A percentile compares a stretch with the other conserved stretches of the same genome.
Evolutionary conservation across 805 yeast genomes (phyloP).

Genomic region (Cyberlindnera mrakii): DNA sequence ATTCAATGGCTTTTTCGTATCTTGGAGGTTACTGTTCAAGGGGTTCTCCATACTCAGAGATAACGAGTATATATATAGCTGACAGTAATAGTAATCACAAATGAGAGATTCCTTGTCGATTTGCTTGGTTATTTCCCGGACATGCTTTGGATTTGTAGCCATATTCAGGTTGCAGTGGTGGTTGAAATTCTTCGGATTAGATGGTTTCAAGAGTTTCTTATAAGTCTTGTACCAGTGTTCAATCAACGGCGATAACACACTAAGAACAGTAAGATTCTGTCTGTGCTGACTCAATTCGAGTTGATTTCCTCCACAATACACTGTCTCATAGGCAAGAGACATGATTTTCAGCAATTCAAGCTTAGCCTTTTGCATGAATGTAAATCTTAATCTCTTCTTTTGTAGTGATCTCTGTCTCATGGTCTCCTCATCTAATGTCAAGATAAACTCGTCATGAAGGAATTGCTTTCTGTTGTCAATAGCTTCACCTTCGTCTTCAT

Average conservation of each 20-base stretch:
- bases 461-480: slow-evolving; percentile 21
- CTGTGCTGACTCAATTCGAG: slow-evolving; percentile 45
- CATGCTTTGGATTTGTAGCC: slow-evolving; percentile 27
- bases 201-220: slow-evolving; percentile 44
- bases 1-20: slow-evolving; percentile 18
- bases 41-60: slow-evolving; percentile 54
- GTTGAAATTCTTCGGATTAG: slow-evolving; percentile 34
- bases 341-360: slow-evolving; percentile 73
- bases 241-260: slow-evolving; percentile 68
- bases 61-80: slow-evolving; percentile 75
- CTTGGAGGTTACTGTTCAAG: slow-evolving; percentile 10
- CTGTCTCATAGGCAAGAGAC: slow-evolving; percentile 76
- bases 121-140: slow-evolving; percentile 25
- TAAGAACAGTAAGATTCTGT: slow-evolving; percentile 65
- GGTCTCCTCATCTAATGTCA: slow-evolving; percentile 24
- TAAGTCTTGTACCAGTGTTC: slow-evolving; percentile 74
- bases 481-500: slow-evolving; percentile 27
- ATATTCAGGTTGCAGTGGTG: slow-evolving; percentile 23
- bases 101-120: slow-evolving; percentile 67
- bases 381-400: slow-evolving; percentile 41
- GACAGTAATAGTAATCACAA: slow-evolving; percentile 80
- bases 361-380: slow-evolving; percentile 64
- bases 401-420: slow-evolving; percentile 21
- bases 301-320: slow-evolving; percentile 60
- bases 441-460: slow-evolving; percentile 26